phyloP scores from a whole-genome alignment of 2,329 filamentous ascomycete genomes.

The Xylaria arbuscula region DNA sequence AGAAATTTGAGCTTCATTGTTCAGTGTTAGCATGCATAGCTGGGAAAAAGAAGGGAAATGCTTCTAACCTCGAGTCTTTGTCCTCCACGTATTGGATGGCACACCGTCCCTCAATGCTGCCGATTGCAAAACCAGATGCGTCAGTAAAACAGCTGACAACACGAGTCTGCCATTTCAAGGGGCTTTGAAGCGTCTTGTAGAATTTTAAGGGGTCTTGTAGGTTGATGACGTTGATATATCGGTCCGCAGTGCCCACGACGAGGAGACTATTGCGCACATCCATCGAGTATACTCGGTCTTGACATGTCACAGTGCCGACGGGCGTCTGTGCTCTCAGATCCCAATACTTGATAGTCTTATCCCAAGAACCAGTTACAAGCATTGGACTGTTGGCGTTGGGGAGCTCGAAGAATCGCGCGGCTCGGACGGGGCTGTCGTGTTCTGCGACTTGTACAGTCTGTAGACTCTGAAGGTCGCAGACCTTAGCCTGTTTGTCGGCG shows the following conservation, averaged over 20 bases:
- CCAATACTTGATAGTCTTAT: constrained; percentile 93
- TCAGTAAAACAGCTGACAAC: constrained; percentile 96
- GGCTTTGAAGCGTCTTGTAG: constrained; percentile 96
- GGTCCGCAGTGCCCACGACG: constrained; percentile 91
- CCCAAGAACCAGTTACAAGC: constrained; percentile 92
- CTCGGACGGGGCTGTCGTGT: constrained; percentile 85
- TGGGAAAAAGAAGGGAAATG: neutral
- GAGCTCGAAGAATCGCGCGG: constrained; percentile 80
- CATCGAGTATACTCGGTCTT: constrained; percentile 89
- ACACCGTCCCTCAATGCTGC: constrained; percentile 95
- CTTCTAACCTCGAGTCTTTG: constrained; percentile 78
- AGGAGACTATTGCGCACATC: constrained; percentile 89
- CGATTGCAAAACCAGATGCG: constrained; percentile 90
- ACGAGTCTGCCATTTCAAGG: constrained; percentile 97
- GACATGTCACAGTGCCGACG: constrained; percentile 72
- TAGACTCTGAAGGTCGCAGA: constrained; percentile 81
- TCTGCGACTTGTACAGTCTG: constrained; percentile 80
- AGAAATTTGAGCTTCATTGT: constrained; percentile 82
- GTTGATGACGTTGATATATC: constrained; percentile 96
- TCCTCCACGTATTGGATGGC: constrained; percentile 99
- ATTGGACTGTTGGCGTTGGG: constrained; percentile 74
- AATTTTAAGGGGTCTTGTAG: constrained; percentile 88
- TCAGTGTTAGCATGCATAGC: constrained; percentile 20
- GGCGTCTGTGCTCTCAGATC: constrained; percentile 76
- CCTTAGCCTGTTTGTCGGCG: constrained; percentile 89